These are phyloP conservation scores for Schizothecium vesticola DNA, from an alignment of 495 filamentous ascomycete genomes.

Conservation along the genomic window DNA sequence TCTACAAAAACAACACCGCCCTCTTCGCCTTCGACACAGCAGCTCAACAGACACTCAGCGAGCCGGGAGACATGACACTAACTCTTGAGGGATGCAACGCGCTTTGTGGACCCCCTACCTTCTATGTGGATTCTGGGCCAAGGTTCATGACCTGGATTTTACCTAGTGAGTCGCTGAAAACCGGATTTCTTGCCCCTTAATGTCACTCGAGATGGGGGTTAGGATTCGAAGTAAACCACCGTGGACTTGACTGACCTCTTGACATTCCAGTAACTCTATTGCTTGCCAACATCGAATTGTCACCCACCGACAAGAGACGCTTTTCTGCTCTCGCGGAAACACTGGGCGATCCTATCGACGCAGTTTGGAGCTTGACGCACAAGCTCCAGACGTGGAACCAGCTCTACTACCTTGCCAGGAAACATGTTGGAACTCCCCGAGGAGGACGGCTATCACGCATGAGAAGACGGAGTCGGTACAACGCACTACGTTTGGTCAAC, in stretches of 20 bases:
- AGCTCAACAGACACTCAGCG: neutral
- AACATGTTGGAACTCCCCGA: neutral
- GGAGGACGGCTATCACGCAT: neutral
- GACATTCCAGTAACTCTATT: neutral
- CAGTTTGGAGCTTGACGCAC: neutral
- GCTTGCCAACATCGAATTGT: slow-evolving; percentile 4
- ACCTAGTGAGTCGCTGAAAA: slow-evolving; percentile 1
- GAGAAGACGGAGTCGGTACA: neutral
- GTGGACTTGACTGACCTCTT: neutral
- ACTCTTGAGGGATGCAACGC: neutral
- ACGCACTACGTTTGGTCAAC: neutral
- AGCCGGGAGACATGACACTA: neutral
- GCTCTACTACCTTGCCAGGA: neutral
- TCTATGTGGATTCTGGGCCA: slow-evolving; percentile 1
- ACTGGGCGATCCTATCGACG: neutral
- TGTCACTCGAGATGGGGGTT: too few species aligned
- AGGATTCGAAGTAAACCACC: too few species aligned
- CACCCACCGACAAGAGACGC: slow-evolving; percentile 1
- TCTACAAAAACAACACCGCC: neutral
- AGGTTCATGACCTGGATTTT: slow-evolving; percentile 2
- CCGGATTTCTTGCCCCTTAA: too few species aligned
- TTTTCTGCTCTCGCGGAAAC: neutral
- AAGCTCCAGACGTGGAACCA: slow-evolving; percentile 5
- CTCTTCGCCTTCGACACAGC: neutral
- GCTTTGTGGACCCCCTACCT: neutral